Evolutionary conservation across 78 protist genomes (phyloP).

Genomic region (Dictyostelium brefeldianum): DNA sequence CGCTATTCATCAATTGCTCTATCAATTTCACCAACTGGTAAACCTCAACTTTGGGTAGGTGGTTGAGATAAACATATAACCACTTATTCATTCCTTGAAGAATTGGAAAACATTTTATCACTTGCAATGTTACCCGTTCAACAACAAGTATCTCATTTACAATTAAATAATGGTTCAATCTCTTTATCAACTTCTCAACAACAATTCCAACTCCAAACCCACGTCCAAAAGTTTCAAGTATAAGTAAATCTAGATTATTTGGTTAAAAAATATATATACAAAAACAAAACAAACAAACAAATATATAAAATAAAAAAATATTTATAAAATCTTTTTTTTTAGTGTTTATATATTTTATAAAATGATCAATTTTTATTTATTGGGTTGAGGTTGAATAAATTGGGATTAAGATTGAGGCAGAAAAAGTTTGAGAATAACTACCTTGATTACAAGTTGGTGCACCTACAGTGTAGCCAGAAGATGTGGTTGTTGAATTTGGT

Average conservation of each 20-base stretch:
- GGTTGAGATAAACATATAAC: slow-evolving; percentile 56
- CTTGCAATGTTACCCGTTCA: neutral
- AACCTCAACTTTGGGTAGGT: slow-evolving; percentile 40
- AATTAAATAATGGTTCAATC: neutral
- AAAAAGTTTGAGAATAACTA: neutral
- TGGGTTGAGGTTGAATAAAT: no score
- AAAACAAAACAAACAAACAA: neutral
- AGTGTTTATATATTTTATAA: no score
- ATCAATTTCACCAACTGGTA: neutral
- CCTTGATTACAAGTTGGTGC: slow-evolving; percentile 26
- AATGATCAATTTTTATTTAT: no score
- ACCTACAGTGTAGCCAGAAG: neutral
- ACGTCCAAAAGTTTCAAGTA: neutral
- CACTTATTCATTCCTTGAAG: slow-evolving; percentile 7
- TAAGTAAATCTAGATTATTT: neutral
- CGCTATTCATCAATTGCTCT: slow-evolving; percentile 9
- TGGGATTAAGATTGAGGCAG: slow-evolving; percentile 1
- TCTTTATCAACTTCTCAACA: neutral
- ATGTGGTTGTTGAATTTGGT: neutral
- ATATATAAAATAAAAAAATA: no score
- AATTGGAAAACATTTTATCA: neutral
- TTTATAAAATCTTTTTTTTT: no score
- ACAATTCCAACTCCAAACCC: neutral
- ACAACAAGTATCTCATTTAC: neutral
- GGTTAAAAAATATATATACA: neutral